These are phyloP conservation scores for Clonostachys sp. DNA, from an alignment of 2,329 filamentous ascomycete genomes.

Conservation along the genomic window DNA sequence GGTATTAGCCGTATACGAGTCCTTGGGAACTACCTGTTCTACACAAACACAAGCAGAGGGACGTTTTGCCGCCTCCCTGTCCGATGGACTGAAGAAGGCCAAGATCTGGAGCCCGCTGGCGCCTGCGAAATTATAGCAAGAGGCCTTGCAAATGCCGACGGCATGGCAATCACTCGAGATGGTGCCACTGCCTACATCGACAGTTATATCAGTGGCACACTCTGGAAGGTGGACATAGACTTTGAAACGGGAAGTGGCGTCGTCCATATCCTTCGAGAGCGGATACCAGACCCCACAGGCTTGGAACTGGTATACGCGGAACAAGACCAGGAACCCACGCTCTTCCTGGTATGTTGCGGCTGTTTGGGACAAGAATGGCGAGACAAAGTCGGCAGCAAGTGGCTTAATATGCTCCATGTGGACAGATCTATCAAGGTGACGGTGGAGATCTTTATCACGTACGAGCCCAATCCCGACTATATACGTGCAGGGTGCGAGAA, in stretches of 20 bases:
- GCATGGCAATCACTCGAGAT: slow-evolving; percentile 2
- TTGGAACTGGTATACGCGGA: slow-evolving; percentile 2
- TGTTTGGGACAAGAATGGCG: neutral
- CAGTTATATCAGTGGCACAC: slow-evolving; percentile 1
- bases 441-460: slow-evolving; percentile 3
- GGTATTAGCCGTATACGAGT: slow-evolving; percentile 4
- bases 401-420: neutral
- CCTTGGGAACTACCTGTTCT: slow-evolving; percentile 1
- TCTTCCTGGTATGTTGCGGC: slow-evolving; percentile 5
- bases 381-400: neutral
- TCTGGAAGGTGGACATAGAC: slow-evolving; percentile 5
- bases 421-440: slow-evolving; percentile 2
- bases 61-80: slow-evolving; percentile 3
- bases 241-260: neutral
- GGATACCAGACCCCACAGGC: slow-evolving; percentile 2
- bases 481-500: too few relatives aligned
- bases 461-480: neutral
- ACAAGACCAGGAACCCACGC: slow-evolving; percentile 1
- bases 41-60: slow-evolving; percentile 3
- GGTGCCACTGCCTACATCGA: slow-evolving; percentile 1
- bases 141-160: slow-evolving; percentile 2
- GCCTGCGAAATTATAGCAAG: neutral
- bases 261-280: neutral
- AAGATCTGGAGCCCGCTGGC: neutral
- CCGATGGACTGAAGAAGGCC: neutral